Conservation (phyloP, 140 eudicot genomes). For the Stevia rebaudiana region DNA sequence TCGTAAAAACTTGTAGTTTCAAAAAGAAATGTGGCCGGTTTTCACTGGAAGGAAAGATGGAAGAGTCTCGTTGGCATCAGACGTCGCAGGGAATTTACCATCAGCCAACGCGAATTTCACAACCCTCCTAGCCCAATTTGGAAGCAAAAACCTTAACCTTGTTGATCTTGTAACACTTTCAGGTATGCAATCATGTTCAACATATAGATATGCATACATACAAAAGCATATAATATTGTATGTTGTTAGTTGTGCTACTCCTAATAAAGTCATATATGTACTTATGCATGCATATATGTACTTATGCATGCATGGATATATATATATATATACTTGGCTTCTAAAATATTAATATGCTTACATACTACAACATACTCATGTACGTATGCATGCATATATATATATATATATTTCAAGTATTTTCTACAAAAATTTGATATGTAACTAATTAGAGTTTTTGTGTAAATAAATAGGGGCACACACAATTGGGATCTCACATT, state of each 20-base stretch:
- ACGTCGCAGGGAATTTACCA: constrained; percentile 44
- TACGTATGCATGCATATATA: not conserved
- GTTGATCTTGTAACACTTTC: constrained; percentile 60
- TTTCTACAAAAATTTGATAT: not conserved
- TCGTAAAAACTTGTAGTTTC: constrained; percentile 30
- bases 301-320: too few species aligned
- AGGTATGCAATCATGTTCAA: constrained; percentile 34
- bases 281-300: too few species aligned
- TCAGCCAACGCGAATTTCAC: constrained; percentile 50
- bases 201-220: not conserved
- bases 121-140: constrained; percentile 39
- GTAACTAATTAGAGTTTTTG: not conserved
- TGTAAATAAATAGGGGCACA: constrained; percentile 43
- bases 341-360: too few species aligned
- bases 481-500: constrained; percentile 48
- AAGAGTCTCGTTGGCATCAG: constrained; percentile 37
- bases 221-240: too few species aligned
- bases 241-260: too few species aligned
- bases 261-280: too few species aligned
- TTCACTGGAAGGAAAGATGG: constrained; percentile 68
- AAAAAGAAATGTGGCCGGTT: constrained; percentile 49
- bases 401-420: too few species aligned
- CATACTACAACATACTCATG: not conserved
- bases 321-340: too few species aligned
- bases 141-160: constrained; percentile 35